Conservation (phyloP, 495 filamentous ascomycete species). For the Talaromyces wortmannii region DNA sequence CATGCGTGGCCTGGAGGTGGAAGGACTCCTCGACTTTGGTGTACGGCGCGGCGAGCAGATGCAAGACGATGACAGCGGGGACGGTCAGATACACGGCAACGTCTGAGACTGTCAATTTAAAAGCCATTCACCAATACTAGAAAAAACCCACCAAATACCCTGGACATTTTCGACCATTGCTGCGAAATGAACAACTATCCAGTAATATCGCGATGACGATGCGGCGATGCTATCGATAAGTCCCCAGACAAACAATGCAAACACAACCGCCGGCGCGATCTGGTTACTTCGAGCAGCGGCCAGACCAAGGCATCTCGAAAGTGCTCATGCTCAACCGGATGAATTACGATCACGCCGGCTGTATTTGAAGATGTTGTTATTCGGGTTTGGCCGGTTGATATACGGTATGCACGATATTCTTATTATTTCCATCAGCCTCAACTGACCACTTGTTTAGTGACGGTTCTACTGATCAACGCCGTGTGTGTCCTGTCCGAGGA, state of each 20-base stretch:
- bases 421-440: not conserved
- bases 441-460: slow-evolving; percentile 41
- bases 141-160: not conserved
- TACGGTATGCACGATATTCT: slow-evolving; percentile 45
- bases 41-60: slow-evolving; percentile 77
- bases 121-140: not conserved
- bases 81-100: slow-evolving; percentile 49
- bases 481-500: slow-evolving; percentile 96
- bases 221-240: not conserved
- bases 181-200: not conserved
- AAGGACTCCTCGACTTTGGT: slow-evolving; percentile 99
- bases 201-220: not conserved
- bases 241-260: not conserved
- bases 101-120: not conserved
- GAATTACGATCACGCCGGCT: not conserved
- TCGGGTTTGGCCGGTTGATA: slow-evolving; percentile 65
- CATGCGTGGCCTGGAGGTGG: slow-evolving; percentile 91
- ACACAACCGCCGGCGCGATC: not conserved
- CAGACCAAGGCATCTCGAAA: too few relatives aligned
- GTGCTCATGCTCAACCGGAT: too few relatives aligned
- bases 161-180: not conserved
- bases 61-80: slow-evolving; percentile 60
- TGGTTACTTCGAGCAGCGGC: not conserved
- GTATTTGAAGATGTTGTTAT: slow-evolving; percentile 51
- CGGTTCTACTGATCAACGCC: slow-evolving; percentile 84